Base-by-base conservation (phyloP, 768 basidiomycete genomes). In the Tylopilus plumbeoviolaceoides region DNA sequence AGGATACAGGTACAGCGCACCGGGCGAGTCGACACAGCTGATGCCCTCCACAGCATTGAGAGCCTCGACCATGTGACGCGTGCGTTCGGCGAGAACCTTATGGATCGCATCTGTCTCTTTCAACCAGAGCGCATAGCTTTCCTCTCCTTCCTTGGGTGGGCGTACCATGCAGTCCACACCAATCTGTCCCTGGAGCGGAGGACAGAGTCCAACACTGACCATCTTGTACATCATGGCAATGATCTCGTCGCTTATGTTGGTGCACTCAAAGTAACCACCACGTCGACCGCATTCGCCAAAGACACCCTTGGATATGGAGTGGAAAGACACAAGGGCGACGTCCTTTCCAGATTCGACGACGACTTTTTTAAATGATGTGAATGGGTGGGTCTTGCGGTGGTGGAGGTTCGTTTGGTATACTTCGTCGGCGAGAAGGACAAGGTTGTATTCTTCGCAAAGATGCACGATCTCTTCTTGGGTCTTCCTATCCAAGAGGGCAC, bases 231-330 rank as follows among this genome's bases (percentile, higher is more conserved):
- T 81, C 66, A 90, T 80, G 15, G 89, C 91, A 55, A 88, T n/a
- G n/a, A n/a, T n/a, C n/a, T n/a, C n/a, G n/a, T n/a, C n/a, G n/a
- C n/a, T n/a, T n/a, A n/a, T n/a, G 72, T 98, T 98, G 56, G 81
- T 79, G 67, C 86, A 84, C 72, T 99, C 95, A 62, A 95, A 95
- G 76, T 97, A 99, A 3, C 95, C 95, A 33, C 95, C 95, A 44
- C 97, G 81, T n/a, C 95, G 79, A 2, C 97, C 95, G 68, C 97
- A 99, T 72, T 99, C 95, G 54, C 95, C 95, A 35, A 82, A 82
- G 56, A 97, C 91, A 48, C 95, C 95, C 71, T 99, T 99, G 51
- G 91, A 95, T 67, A 95, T 95, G 49, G 90, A 93, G 75, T 99
- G 95, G 85, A 97, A 98, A 42, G 91, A 94, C 49, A 99, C 76